phyloP scores from a whole-genome alignment of 306 rosid genomes.

The Parietaria judaica region DNA sequence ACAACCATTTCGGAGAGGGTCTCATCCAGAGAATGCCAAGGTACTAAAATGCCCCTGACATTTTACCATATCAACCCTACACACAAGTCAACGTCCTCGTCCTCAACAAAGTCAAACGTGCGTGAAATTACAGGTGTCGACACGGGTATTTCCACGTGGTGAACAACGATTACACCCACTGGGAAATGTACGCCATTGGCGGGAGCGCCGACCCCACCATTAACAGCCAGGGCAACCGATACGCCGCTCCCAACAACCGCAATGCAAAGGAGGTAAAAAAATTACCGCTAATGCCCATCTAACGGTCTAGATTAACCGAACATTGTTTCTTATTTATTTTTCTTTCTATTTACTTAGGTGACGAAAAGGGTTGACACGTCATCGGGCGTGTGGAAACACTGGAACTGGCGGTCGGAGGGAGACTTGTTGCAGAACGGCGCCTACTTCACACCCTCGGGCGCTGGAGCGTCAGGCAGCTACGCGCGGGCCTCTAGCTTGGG shows the following conservation, averaged over 20 bases:
- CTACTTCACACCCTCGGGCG: conserved; percentile 89
- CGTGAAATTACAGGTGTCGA: conserved; percentile 54
- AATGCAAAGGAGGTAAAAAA: conserved; percentile 80
- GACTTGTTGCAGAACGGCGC: conserved; percentile 82
- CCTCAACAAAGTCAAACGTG: too few relatives aligned
- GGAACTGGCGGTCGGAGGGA: conserved; percentile 99
- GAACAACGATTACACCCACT: conserved; percentile 98
- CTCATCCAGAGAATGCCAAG: conserved; percentile 99
- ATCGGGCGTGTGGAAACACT: conserved; percentile 47
- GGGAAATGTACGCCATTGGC: conserved; percentile 99
- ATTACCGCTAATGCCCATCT: background rate
- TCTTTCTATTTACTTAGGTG: conserved; percentile 37
- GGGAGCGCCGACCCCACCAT: conserved; percentile 94
- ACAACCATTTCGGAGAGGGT: conserved; percentile 98
- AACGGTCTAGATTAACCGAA: background rate
- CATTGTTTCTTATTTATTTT: background rate
- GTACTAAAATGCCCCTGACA: conserved; percentile 23
- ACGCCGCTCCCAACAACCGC: conserved; percentile 73
- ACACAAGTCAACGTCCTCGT: too few relatives aligned
- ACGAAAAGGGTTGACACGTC: conserved; percentile 93
- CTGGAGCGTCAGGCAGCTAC: conserved; percentile 92
- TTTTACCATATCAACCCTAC: conserved; percentile 10
- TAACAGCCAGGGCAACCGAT: conserved; percentile 98
- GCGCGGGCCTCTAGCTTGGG: conserved; percentile 99
- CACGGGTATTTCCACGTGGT: conserved; percentile 98